Conservation (phyloP, 2,329 filamentous ascomycete species). For the Curvularia lunata region DNA sequence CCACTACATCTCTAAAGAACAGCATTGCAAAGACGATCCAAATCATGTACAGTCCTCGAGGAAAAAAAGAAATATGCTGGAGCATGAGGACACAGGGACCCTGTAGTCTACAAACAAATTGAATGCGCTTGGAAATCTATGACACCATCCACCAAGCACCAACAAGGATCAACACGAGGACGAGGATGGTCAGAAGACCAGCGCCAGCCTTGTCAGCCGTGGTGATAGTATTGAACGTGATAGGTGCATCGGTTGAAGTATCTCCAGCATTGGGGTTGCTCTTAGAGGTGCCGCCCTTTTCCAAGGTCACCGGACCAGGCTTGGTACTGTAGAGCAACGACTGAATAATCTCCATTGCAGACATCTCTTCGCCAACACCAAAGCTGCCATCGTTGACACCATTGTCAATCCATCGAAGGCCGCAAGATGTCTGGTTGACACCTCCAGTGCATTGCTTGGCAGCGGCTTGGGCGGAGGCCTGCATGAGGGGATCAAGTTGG, state of each 20-base stretch:
- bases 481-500: constrained; percentile 59
- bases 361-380: constrained; percentile 67
- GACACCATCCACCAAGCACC: constrained; percentile 63
- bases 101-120: constrained; percentile 6
- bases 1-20: not conserved
- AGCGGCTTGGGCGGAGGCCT: constrained; percentile 62
- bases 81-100: not conserved
- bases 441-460: constrained; percentile 62
- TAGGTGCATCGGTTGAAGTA: constrained; percentile 38
- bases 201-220: constrained; percentile 72
- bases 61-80: not conserved
- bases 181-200: constrained; percentile 66
- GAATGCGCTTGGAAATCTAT: constrained; percentile 23
- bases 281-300: constrained; percentile 59
- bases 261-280: constrained; percentile 54
- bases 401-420: constrained; percentile 53
- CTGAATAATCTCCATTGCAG: constrained; percentile 62
- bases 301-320: constrained; percentile 53
- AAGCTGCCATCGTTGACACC: constrained; percentile 55
- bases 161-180: constrained; percentile 62
- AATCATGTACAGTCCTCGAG: not conserved
- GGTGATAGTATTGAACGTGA: constrained; percentile 53
- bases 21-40: not conserved
- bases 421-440: constrained; percentile 54
- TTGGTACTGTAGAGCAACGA: constrained; percentile 48